Conservation (phyloP, 306 rosid species). For the Vigna reflexopilosa region DNA sequence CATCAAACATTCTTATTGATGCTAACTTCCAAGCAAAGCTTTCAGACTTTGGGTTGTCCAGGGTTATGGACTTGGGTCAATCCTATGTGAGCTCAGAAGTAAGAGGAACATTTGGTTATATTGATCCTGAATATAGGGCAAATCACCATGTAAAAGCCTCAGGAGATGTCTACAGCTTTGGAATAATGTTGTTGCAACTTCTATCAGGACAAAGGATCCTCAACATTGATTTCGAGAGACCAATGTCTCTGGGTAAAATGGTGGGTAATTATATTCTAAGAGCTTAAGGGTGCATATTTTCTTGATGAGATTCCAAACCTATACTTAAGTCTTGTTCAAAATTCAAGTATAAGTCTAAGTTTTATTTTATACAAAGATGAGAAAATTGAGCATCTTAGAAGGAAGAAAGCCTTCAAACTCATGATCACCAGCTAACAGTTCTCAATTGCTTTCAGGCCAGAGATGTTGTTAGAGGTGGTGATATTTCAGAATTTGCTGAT, state of each 20-base stretch:
- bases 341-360: too few relatives aligned
- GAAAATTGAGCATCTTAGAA: too few relatives aligned
- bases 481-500: conserved; percentile 60
- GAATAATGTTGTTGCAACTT: conserved; percentile 68
- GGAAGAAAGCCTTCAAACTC: too few relatives aligned
- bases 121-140: conserved; percentile 69
- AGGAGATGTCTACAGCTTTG: conserved; percentile 75
- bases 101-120: conserved; percentile 78
- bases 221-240: conserved; percentile 50
- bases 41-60: conserved; percentile 74
- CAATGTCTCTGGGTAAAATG: conserved; percentile 62
- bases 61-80: conserved; percentile 63
- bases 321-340: too few relatives aligned
- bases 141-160: conserved; percentile 72
- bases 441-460: conserved; percentile 52
- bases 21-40: conserved; percentile 66
- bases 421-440: conserved; percentile 5
- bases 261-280: conserved; percentile 44
- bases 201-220: conserved; percentile 69
- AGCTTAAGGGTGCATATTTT: background rate
- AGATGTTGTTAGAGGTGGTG: conserved; percentile 46
- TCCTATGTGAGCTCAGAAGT: conserved; percentile 75
- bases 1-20: conserved; percentile 69
- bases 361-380: too few relatives aligned
- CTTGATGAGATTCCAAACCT: too few relatives aligned